Base-by-base conservation (phyloP, 768 basidiomycete species). In the Naganishia onofrii region DNA sequence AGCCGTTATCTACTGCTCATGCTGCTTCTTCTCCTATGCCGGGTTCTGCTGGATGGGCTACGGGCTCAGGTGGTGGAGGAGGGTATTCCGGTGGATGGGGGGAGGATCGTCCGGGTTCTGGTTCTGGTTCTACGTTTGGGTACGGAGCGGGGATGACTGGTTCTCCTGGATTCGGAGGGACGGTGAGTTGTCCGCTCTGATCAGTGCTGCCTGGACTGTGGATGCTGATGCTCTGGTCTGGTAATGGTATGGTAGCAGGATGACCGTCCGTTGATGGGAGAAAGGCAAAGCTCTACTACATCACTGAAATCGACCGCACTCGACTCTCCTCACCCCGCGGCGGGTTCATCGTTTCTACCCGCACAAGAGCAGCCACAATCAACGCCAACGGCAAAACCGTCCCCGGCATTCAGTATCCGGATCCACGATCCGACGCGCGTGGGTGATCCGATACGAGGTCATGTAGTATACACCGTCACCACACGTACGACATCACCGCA, bases 391-490 rank as follows among this genome's bases (percentile, higher is more conserved):
- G n/a, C 60, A 44, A 42, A 42, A 17, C 19, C 38, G 28, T 3
- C 32, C 9, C 90, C 91, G 26, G 83, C 90, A 29, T 97, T 96
- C 78, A 80, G 86, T 9, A 92, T 99, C 73, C 87, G 90, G 0
- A 93, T 99, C n/a, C 91, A 92, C 66, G 96, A 99, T 80, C 96
- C 96, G 6, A 93, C 97, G 74, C 92, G 90, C 75, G 90, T 97
- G 53, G 96, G 96, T n/a, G 92, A 94, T 76, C 91, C 93, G 0
- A 91, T 97, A 57, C 69, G 81, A 5, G 80, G 81, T 19, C 96
- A 92, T 78, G 96, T 91, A 13, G 93, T 98, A 83, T 99, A 98
- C 79, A 99, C 96, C 1, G 92, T 99, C 1, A 89, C 92, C 70
- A 96, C 94, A 17, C 73, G 92, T 89, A 96, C 93, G 0, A 91